phyloP scores from a whole-genome alignment of 306 rosid species.

The Vicia villosa region DNA sequence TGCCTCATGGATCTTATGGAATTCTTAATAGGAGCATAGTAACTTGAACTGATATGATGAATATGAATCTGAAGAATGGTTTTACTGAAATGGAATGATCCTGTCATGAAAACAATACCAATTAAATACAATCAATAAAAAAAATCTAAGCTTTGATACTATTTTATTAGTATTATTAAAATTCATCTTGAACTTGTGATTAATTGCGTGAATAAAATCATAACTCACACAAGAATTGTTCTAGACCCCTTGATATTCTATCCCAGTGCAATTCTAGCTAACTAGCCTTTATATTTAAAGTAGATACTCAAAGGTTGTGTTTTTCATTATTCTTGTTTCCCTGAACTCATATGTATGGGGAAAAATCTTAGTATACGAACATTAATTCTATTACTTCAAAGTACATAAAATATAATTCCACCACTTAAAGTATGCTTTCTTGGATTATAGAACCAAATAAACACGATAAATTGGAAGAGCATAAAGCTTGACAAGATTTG shows the following conservation, averaged over 20 bases:
- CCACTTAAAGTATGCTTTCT: no score
- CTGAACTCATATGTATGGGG: no score
- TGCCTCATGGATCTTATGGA: no score
- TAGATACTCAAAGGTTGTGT: background rate
- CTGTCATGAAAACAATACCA: background rate
- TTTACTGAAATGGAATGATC: background rate
- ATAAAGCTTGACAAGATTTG: no score
- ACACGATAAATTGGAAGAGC: no score
- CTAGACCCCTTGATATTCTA: background rate
- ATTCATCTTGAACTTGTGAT: background rate
- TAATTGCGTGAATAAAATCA: background rate
- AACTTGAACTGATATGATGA: background rate
- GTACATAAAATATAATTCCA: no score
- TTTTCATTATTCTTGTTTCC: background rate
- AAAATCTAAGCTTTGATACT: background rate
- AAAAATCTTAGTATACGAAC: no score
- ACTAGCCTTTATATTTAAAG: background rate
- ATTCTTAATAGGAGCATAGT: no score
- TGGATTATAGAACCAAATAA: no score
- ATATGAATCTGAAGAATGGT: background rate
- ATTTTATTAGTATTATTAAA: background rate
- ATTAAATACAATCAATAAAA: background rate
- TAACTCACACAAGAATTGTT: slow-evolving; percentile 3
- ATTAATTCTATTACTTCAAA: no score
- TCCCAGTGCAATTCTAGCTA: background rate